Conservation (phyloP, 1,284 basidiomycete genomes). For the Naganishia albida region DNA sequence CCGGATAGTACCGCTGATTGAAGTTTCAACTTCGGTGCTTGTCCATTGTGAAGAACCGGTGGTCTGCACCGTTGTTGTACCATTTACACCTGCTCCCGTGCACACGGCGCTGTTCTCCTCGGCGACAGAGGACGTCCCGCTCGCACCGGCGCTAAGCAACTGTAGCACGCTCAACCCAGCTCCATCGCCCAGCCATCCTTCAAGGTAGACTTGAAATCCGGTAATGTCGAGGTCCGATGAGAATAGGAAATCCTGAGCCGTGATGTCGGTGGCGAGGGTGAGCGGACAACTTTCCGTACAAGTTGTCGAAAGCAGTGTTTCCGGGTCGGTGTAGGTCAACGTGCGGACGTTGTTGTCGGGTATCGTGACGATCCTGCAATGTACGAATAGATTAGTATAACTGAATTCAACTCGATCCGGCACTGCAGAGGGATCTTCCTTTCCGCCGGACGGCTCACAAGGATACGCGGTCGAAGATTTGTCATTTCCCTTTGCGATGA, state of each 20-base stretch:
- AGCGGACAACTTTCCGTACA: constrained; percentile 73
- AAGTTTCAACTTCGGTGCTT: constrained; percentile 63
- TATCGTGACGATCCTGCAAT: constrained; percentile 70
- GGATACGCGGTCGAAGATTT: too few relatives aligned
- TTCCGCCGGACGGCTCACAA: too few relatives aligned
- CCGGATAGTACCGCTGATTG: constrained; percentile 76
- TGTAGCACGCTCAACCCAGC: constrained; percentile 86
- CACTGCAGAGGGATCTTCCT: too few relatives aligned
- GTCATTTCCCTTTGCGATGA: too few relatives aligned
- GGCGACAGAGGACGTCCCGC: constrained; percentile 36
- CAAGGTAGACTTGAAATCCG: constrained; percentile 73
- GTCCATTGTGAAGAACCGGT: constrained; percentile 71
- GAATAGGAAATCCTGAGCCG: constrained; percentile 67
- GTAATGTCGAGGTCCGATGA: constrained; percentile 66
- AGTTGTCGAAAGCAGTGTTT: constrained; percentile 68
- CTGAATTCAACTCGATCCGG: not conserved
- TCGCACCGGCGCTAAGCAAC: constrained; percentile 76
- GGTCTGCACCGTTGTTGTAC: constrained; percentile 68
- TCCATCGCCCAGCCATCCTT: constrained; percentile 71
- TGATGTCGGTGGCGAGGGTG: constrained; percentile 68
- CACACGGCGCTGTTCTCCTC: constrained; percentile 72
- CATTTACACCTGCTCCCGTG: constrained; percentile 62
- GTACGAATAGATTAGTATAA: not conserved
- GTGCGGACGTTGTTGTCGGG: constrained; percentile 82
- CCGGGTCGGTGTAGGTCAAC: constrained; percentile 74